phyloP scores from a whole-genome alignment of 768 basidiomycete genomes.

The Pholiota microspora region DNA sequence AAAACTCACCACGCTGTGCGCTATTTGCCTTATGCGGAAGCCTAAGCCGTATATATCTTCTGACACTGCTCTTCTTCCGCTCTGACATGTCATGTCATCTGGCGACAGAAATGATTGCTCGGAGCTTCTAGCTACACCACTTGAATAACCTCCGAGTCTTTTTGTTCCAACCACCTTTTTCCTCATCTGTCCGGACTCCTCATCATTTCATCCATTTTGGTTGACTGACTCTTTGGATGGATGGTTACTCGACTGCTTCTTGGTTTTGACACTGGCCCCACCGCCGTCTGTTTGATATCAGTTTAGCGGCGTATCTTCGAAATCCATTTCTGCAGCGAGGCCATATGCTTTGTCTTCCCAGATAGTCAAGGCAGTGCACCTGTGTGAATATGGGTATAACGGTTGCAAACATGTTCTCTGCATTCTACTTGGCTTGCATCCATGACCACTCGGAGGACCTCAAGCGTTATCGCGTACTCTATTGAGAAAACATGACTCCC shows the following conservation, averaged over 20 bases:
- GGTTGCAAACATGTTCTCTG: neutral
- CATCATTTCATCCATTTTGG: neutral
- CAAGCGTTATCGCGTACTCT: slow-evolving; percentile 3
- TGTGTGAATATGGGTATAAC: neutral
- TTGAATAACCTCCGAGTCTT: neutral
- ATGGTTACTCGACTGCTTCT: neutral
- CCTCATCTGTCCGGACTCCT: neutral
- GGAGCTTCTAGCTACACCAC: neutral
- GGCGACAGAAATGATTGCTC: slow-evolving; percentile 11
- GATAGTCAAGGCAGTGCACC: neutral
- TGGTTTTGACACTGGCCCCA: neutral
- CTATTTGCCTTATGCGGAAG: slow-evolving; percentile 3
- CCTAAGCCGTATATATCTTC: neutral
- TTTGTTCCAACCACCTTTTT: neutral
- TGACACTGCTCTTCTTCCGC: slow-evolving; percentile 9
- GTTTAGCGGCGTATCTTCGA: neutral
- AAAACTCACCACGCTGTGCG: neutral
- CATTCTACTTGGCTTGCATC: neutral
- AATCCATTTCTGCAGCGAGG: neutral
- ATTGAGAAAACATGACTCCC: no score
- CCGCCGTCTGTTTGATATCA: neutral
- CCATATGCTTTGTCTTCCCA: neutral
- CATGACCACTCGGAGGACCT: no score
- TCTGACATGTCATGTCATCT: slow-evolving; percentile 23
- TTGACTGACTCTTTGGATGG: neutral